phyloP scores from a whole-genome alignment of 2,329 filamentous ascomycete species.

The Diplodia corticola region DNA sequence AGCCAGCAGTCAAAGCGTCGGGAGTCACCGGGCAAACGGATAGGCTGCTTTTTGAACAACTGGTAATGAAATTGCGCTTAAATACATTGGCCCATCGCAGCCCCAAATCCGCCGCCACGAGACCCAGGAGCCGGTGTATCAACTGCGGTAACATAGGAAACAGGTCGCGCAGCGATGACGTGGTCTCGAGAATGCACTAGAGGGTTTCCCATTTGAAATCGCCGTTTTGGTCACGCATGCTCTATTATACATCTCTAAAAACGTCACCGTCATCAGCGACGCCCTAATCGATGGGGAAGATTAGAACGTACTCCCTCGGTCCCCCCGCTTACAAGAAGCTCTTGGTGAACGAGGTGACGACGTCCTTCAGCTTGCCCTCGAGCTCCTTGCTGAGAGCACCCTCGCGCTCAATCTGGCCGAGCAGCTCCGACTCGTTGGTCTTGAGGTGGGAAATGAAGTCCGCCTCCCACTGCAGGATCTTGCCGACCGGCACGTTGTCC shows the following conservation, averaged over 20 bases:
- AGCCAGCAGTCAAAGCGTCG: conserved; percentile 6
- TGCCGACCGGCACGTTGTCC: conserved; percentile 82
- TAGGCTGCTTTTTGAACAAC: background rate
- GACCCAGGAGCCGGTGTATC: conserved; percentile 23
- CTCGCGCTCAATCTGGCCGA: conserved; percentile 91
- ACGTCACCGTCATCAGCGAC: conserved; percentile 23
- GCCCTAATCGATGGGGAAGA: conserved; percentile 15
- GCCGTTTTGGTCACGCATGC: conserved; percentile 41
- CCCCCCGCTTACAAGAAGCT: conserved; percentile 64
- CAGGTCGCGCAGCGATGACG: conserved; percentile 22
- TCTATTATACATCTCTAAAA: conserved; percentile 36
- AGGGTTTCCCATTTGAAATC: conserved; percentile 33
- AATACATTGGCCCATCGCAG: conserved; percentile 22
- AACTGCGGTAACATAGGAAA: conserved; percentile 24
- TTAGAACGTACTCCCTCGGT: conserved; percentile 22
- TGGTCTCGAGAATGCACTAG: conserved; percentile 22
- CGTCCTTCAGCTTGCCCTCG: conserved; percentile 77
- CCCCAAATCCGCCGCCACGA: conserved; percentile 16
- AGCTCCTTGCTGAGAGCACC: conserved; percentile 93
- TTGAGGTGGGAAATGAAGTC: conserved; percentile 93
- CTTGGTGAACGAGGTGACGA: conserved; percentile 84
- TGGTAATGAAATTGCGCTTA: conserved; percentile 23
- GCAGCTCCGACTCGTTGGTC: conserved; percentile 82
- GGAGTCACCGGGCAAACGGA: conserved; percentile 10
- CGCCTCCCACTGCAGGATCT: conserved; percentile 90